Evolutionary conservation across 2,329 filamentous ascomycete genomes (phyloP).

Genomic region (Sarocladium kiliense): DNA sequence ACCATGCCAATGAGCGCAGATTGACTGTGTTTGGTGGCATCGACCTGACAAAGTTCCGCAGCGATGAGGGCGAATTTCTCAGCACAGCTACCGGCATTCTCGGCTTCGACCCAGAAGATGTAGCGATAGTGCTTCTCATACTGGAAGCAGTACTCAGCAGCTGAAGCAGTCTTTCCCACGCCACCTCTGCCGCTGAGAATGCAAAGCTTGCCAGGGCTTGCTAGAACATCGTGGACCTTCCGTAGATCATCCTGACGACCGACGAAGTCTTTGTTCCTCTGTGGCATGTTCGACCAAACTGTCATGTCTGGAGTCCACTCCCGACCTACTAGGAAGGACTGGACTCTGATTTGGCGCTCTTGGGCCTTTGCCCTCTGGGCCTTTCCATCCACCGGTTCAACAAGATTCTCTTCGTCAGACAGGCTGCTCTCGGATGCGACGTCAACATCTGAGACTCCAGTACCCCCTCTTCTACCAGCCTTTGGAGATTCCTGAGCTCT

Average conservation of each 20-base stretch:
- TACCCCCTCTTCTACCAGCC: background rate
- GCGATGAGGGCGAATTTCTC: background rate
- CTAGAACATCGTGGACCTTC: background rate
- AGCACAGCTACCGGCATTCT: slow-evolving; percentile 1
- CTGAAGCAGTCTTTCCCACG: background rate
- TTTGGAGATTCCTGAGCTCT: background rate
- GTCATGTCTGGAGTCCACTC: background rate
- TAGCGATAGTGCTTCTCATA: background rate
- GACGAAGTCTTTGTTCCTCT: slow-evolving; percentile 1
- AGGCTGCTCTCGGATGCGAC: background rate
- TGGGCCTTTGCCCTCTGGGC: background rate
- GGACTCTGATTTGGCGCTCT: background rate
- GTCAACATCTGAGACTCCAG: background rate
- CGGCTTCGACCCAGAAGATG: background rate
- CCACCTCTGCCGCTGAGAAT: slow-evolving; percentile 1
- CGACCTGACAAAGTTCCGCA: background rate
- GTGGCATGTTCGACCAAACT: background rate
- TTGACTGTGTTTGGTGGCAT: background rate
- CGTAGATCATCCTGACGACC: background rate
- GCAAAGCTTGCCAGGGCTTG: background rate
- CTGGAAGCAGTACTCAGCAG: slow-evolving; percentile 2
- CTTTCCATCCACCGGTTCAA: background rate
- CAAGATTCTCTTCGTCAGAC: background rate
- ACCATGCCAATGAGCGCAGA: background rate
- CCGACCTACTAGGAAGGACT: background rate